These are phyloP conservation scores for Carex arenaria DNA, from an alignment of 202 grass and related monocot genomes.

Conservation along the genomic window DNA sequence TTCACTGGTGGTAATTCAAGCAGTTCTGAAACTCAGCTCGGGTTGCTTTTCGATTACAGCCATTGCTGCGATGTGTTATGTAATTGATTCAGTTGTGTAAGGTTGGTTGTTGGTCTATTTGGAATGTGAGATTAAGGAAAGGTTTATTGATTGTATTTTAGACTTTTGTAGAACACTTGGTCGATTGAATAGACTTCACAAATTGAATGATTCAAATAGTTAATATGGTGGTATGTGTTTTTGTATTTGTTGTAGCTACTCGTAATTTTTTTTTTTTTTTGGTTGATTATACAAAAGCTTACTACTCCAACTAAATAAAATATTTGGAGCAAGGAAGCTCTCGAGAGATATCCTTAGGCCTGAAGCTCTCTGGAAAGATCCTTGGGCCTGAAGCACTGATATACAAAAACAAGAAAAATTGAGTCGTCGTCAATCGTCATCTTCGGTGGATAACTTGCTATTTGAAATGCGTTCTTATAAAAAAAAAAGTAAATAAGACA, in stretches of 20 bases:
- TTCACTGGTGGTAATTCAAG: not conserved
- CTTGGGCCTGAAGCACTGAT: not conserved
- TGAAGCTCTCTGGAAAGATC: not conserved
- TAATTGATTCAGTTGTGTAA: too few relatives aligned
- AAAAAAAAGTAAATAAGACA: too few relatives aligned
- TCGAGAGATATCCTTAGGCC: not conserved
- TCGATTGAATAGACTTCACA: not conserved
- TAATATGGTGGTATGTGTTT: not conserved
- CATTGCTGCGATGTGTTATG: too few relatives aligned
- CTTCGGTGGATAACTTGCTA: not conserved
- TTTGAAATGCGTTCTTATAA: not conserved
- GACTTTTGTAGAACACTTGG: not conserved
- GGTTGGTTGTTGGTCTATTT: not conserved
- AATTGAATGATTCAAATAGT: not conserved
- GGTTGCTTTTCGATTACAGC: too few relatives aligned
- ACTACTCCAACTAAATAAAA: not conserved
- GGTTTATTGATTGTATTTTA: too few relatives aligned
- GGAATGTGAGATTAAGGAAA: too few relatives aligned
- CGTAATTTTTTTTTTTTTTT: too few relatives aligned
- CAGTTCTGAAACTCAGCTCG: not conserved
- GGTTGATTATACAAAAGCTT: too few relatives aligned
- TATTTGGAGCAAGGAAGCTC: not conserved
- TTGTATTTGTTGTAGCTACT: not conserved
- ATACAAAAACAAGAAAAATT: too few relatives aligned
- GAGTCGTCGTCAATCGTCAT: not conserved